A percentile compares a stretch with the other conserved stretches of the same genome.
Evolutionary conservation across 2,329 filamentous ascomycete species (phyloP).

Genomic region (Raffaelea ambrosiae): DNA sequence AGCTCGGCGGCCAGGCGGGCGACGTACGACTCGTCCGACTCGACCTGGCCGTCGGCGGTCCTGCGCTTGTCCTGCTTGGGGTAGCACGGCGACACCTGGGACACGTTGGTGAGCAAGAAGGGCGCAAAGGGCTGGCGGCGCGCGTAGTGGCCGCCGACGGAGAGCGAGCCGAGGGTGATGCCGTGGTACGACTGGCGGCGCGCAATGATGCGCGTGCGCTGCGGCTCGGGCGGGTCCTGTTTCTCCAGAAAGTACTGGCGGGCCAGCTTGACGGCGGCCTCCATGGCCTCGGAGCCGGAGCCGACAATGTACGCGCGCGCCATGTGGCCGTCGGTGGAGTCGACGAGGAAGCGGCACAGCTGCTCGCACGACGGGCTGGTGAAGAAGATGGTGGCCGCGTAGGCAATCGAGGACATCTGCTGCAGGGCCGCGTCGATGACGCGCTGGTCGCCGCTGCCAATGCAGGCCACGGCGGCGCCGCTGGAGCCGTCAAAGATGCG

Average conservation of each 20-base stretch:
- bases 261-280: conserved; percentile 56
- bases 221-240: conserved; percentile 36
- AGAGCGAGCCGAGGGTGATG: conserved; percentile 59
- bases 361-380: conserved; percentile 30
- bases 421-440: conserved; percentile 30
- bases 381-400: conserved; percentile 34
- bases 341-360: conserved; percentile 26
- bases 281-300: conserved; percentile 52
- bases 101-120: conserved; percentile 48
- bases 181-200: conserved; percentile 64
- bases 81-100: conserved; percentile 58
- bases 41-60: conserved; percentile 24
- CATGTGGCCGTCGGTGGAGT: conserved; percentile 28
- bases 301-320: conserved; percentile 27
- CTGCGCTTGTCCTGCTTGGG: conserved; percentile 49
- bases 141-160: conserved; percentile 52
- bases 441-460: conserved; percentile 34
- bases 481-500: conserved; percentile 35
- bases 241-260: conserved; percentile 57
- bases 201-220: conserved; percentile 57
- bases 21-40: conserved; percentile 53
- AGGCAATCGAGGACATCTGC: conserved; percentile 32
- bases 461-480: conserved; percentile 36
- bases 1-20: conserved; percentile 53
- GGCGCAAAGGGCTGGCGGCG: conserved; percentile 55